These are phyloP conservation scores for Apiospora sp. DNA, from an alignment of 2,329 filamentous ascomycete species.

Conservation along the genomic window DNA sequence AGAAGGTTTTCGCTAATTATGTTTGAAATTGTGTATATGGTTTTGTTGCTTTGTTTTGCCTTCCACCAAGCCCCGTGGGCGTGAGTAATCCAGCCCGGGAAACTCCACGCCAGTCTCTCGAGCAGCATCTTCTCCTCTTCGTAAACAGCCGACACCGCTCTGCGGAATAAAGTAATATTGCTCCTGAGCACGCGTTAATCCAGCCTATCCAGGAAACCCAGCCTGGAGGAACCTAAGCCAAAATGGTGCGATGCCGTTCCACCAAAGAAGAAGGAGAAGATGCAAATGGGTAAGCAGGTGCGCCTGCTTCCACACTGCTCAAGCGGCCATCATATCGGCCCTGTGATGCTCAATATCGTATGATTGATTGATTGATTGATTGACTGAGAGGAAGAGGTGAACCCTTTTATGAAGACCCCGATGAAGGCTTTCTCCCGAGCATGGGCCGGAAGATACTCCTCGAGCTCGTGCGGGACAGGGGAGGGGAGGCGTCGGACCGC, in stretches of 20 bases:
- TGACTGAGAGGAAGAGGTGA: no score
- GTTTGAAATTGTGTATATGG: background rate
- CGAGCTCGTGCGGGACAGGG: background rate
- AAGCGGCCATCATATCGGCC: background rate
- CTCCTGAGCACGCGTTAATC: background rate
- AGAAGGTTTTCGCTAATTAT: slow-evolving; percentile 4
- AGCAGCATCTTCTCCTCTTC: background rate
- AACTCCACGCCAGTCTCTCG: background rate
- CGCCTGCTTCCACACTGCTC: background rate
- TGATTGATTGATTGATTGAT: no score
- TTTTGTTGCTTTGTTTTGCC: background rate
- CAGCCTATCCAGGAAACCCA: background rate
- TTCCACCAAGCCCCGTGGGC: background rate
- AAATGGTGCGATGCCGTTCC: background rate
- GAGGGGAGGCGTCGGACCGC: background rate
- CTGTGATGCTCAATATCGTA: background rate
- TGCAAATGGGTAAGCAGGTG: background rate
- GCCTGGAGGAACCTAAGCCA: background rate
- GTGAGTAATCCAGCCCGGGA: slow-evolving; percentile 9
- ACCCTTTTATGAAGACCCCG: background rate
- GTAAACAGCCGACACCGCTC: background rate
- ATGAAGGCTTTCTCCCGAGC: background rate
- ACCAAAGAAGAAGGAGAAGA: background rate
- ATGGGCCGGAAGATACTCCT: background rate
- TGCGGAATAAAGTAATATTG: background rate